These are phyloP conservation scores for Pelargonium citronellum DNA, from an alignment of 441 rosid genomes.

Conservation along the genomic window DNA sequence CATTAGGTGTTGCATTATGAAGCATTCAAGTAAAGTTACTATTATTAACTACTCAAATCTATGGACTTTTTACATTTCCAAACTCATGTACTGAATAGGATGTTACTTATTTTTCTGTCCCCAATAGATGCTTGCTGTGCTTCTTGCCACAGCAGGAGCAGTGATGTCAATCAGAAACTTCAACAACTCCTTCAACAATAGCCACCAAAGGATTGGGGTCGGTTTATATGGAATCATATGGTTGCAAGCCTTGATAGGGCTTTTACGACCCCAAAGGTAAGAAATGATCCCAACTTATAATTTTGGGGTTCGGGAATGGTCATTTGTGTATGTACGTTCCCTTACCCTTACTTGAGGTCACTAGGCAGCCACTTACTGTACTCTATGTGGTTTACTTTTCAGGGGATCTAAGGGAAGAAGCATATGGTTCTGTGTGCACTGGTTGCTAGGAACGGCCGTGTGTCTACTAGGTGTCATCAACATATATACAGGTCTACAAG, in stretches of 20 bases:
- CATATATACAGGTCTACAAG: slow-evolving; percentile 70
- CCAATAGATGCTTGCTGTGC: slow-evolving; percentile 50
- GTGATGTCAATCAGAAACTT: slow-evolving; percentile 60
- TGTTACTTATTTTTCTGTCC: background rate
- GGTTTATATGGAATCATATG: slow-evolving; percentile 68
- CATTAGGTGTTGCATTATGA: too few species aligned
- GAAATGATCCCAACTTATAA: background rate
- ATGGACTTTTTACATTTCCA: too few species aligned
- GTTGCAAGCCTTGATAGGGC: slow-evolving; percentile 67
- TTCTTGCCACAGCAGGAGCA: slow-evolving; percentile 71
- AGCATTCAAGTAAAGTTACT: too few species aligned
- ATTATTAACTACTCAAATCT: too few species aligned
- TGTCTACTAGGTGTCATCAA: slow-evolving; percentile 61
- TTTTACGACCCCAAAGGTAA: slow-evolving; percentile 65
- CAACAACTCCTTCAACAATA: slow-evolving; percentile 73
- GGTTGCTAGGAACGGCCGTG: slow-evolving; percentile 64
- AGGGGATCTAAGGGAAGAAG: slow-evolving; percentile 66
- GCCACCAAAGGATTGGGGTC: slow-evolving; percentile 73
- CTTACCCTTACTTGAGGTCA: too few species aligned
- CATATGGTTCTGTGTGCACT: slow-evolving; percentile 67
- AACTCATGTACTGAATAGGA: too few species aligned
- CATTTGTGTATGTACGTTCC: too few species aligned
- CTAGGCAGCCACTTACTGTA: too few species aligned
- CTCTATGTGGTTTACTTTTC: background rate
- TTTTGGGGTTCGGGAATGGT: too few species aligned